A percentile compares a stretch with the other conserved stretches of the same genome.
phyloP scores from a whole-genome alignment of 352 stramenopile genomes.

The Phytopythium kandeliae region DNA sequence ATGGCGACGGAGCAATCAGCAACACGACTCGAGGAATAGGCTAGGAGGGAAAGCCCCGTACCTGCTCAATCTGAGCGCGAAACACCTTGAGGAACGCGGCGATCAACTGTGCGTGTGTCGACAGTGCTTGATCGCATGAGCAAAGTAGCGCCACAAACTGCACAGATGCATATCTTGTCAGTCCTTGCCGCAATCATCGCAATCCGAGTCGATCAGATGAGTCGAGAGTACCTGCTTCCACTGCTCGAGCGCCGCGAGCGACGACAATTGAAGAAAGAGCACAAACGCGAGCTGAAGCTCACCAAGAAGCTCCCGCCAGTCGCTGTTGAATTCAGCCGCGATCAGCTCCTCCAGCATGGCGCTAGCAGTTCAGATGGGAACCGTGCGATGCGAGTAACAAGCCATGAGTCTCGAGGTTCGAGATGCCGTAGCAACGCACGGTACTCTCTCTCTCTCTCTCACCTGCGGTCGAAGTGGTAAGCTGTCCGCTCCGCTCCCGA shows the following conservation, averaged over 20 bases:
- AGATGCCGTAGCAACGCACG: too few species aligned
- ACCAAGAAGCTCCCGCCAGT: constrained; percentile 83
- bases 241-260: constrained; percentile 88
- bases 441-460: too few species aligned
- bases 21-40: neutral
- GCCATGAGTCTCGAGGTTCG: too few species aligned
- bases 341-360: constrained; percentile 49
- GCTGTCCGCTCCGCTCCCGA: constrained; percentile 45
- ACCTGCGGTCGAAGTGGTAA: constrained; percentile 82
- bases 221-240: constrained; percentile 92
- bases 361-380: too few species aligned
- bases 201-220: too few species aligned
- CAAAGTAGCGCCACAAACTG: constrained; percentile 61
- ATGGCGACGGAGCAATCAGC: neutral
- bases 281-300: constrained; percentile 94
- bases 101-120: constrained; percentile 37
- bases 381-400: too few species aligned
- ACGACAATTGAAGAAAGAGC: constrained; percentile 92
- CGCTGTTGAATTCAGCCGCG: constrained; percentile 19
- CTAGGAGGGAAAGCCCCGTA: constrained; percentile 4
- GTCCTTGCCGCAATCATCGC: too few species aligned
- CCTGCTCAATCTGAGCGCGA: constrained; percentile 50
- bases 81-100: constrained; percentile 54
- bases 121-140: constrained; percentile 50
- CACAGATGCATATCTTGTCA: too few species aligned